A percentile compares a stretch with the other conserved stretches of the same genome.
phyloP scores from a whole-genome alignment of 2,329 filamentous ascomycete species.

The Penicillium brevicompactum region DNA sequence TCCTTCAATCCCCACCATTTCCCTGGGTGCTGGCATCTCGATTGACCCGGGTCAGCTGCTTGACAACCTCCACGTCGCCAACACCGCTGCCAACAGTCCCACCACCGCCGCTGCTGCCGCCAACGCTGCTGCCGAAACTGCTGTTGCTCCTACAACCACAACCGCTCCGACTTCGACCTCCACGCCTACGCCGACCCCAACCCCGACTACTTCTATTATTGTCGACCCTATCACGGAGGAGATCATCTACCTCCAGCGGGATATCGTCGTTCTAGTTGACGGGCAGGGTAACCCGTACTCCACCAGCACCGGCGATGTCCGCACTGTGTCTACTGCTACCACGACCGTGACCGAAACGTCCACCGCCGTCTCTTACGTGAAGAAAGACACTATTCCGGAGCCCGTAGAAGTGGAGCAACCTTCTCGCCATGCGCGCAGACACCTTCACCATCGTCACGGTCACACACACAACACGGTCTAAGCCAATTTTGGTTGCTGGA shows the following conservation, averaged over 20 bases:
- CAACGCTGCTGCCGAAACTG: constrained; percentile 8
- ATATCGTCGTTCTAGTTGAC: constrained; percentile 32
- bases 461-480: constrained; percentile 22
- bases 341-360: constrained; percentile 27
- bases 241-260: constrained; percentile 33
- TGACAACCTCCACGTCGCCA: constrained; percentile 3
- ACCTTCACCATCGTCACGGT: constrained; percentile 27
- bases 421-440: constrained; percentile 22
- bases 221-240: constrained; percentile 27
- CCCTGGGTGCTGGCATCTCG: constrained; percentile 6
- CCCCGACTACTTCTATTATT: constrained; percentile 28
- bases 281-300: constrained; percentile 24
- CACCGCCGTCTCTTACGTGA: constrained; percentile 27
- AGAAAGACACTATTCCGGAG: constrained; percentile 17
- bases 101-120: neutral
- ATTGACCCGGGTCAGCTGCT: constrained; percentile 7
- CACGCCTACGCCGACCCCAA: constrained; percentile 27
- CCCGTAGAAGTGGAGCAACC: constrained; percentile 21
- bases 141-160: constrained; percentile 9
- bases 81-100: neutral
- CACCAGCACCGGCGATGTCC: constrained; percentile 27
- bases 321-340: constrained; percentile 27
- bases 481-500: neutral
- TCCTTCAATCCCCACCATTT: constrained; percentile 11
- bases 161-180: constrained; percentile 21